A percentile compares a stretch with the other conserved stretches of the same genome.
These are phyloP conservation scores for Begonia fuchsioides DNA, from an alignment of 306 rosid genomes.

Conservation along the genomic window DNA sequence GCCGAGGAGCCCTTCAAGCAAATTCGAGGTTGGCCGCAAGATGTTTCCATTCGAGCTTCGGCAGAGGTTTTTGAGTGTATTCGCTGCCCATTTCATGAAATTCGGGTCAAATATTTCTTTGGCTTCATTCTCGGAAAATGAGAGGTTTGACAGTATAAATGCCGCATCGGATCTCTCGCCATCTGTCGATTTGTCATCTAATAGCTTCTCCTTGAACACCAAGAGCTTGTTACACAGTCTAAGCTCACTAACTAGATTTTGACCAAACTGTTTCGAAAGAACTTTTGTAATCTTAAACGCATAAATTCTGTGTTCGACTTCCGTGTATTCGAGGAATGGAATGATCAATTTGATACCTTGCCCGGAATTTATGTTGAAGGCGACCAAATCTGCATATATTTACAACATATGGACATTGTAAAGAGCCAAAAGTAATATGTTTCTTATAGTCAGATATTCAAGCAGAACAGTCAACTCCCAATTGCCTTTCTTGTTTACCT, in stretches of 20 bases:
- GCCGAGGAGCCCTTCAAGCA: slow-evolving; percentile 54
- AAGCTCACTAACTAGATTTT: slow-evolving; percentile 30
- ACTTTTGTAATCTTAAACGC: slow-evolving; percentile 34
- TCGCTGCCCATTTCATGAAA: slow-evolving; percentile 27
- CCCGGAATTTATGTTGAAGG: slow-evolving; percentile 28
- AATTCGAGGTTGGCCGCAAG: slow-evolving; percentile 21
- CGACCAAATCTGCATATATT: slow-evolving; percentile 26
- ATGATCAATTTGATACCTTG: slow-evolving; percentile 25
- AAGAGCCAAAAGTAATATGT: too few relatives aligned
- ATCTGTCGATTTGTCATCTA: slow-evolving; percentile 21
- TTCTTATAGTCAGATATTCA: too few relatives aligned
- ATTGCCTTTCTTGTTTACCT: too few relatives aligned
- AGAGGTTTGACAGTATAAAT: too few relatives aligned
- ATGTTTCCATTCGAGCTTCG: slow-evolving; percentile 20
- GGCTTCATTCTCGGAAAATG: slow-evolving; percentile 13
- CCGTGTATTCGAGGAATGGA: slow-evolving; percentile 32
- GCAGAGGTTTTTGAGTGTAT: slow-evolving; percentile 14
- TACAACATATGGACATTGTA: not conserved
- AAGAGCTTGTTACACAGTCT: slow-evolving; percentile 26
- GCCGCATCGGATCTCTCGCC: too few relatives aligned
- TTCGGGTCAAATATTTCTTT: slow-evolving; percentile 27
- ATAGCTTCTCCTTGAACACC: slow-evolving; percentile 28
- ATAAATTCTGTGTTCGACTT: slow-evolving; percentile 30
- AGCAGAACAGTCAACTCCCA: too few relatives aligned
- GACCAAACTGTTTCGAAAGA: slow-evolving; percentile 34